Base-by-base conservation (phyloP, 2,329 filamentous ascomycete genomes). In the Thielaviopsis cerberus region DNA sequence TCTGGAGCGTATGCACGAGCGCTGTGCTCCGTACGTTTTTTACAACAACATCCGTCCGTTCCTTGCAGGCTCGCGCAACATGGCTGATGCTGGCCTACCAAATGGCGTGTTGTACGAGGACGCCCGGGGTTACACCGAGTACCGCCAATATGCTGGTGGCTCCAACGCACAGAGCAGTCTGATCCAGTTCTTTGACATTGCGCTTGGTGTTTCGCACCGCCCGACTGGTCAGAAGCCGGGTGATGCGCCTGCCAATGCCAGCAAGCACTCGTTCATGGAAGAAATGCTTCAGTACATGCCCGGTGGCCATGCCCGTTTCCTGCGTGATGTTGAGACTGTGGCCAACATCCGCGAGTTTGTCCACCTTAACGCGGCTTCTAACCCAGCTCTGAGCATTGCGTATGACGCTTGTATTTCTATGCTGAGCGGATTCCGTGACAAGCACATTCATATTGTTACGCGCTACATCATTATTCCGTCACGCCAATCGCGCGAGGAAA, bases 211-310 rank as follows among this genome's bases (percentile, higher is more conserved):
- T 56, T 84, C 92, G 67, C 92, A 98, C 69, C 82, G 86, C 8
- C 89, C 91, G 0, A 97, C 92, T 0, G 91, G 91, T 45, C 81
- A 87, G 63, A 61, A 50, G 54, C 50, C 54, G 22, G 76, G 78
- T 51, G 64, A 67, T 6, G 65, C 65, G 64, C 63, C 71, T 72
- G 57, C 52, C 3, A 20, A 45, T 17, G 57, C 45, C 5, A 76
- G 81, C 4, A 76, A 78, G 48, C 82, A 95, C 72, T 94, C 92
- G 66, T 98, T 98, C 72, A 91, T 98, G 67, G 82, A 86, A 66
- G 92, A 98, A 63, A 98, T 98, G 92, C 85, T 91, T 60, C 80
- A 80, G 52, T 98, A 98, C 72, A 98, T 98, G 92, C 92, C 92
- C 0, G 91, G 89, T 0, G 81, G 86, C 0, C 92, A 98, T 67